phyloP scores from a whole-genome alignment of 2,329 filamentous ascomycete genomes.

The Fonsecaea pugnacius region DNA sequence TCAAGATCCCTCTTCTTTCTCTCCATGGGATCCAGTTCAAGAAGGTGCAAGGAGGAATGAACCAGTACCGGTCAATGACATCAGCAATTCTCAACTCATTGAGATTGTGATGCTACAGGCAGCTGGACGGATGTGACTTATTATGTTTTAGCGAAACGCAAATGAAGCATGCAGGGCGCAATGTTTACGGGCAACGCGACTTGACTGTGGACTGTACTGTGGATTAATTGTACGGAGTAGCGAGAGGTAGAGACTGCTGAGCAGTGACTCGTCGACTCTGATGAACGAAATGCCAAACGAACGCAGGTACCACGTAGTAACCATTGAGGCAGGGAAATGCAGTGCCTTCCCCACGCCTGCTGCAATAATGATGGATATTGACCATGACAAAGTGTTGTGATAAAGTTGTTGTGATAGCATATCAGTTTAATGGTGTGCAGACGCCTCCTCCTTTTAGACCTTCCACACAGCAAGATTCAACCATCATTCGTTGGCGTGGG shows the following conservation, averaged over 20 bases:
- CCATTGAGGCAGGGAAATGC: conserved; percentile 1
- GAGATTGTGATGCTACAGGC: conserved; percentile 62
- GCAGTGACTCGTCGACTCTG: conserved; percentile 4
- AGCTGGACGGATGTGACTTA: conserved; percentile 8
- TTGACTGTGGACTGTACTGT: conserved; percentile 4
- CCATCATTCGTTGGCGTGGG: conserved; percentile 15
- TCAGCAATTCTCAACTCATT: conserved; percentile 90
- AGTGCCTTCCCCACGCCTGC: not conserved
- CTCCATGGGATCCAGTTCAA: conserved; percentile 98
- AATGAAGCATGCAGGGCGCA: conserved; percentile 11
- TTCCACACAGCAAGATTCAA: not conserved
- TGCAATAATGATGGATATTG: not conserved
- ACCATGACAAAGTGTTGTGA: not conserved
- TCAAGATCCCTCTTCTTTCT: conserved; percentile 91
- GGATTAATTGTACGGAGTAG: not conserved
- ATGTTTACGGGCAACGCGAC: not conserved
- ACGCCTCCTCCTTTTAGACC: not conserved
- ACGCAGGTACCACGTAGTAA: conserved; percentile 1
- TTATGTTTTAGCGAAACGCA: conserved; percentile 5
- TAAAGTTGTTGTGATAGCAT: not conserved
- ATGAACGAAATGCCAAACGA: conserved; percentile 1
- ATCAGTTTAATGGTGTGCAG: not conserved
- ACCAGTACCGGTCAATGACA: conserved; percentile 99
- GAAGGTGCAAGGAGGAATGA: conserved; percentile 90
- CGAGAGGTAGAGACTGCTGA: conserved; percentile 11